Evolutionary conservation across 306 rosid species (phyloP).

Genomic region (Cicer chorassanicum): DNA sequence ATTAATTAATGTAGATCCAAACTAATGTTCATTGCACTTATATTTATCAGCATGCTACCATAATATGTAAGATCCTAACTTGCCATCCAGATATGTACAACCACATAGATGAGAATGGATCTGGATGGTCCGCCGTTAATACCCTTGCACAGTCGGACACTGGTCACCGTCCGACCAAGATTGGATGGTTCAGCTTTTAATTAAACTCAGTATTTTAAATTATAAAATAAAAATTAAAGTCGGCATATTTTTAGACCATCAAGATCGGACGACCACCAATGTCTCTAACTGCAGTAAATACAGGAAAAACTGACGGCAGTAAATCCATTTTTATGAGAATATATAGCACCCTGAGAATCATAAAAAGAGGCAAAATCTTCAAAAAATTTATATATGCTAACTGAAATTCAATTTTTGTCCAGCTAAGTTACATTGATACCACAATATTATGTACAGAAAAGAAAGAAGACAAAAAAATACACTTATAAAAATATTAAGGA

Average conservation of each 20-base stretch:
- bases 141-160: too few species aligned
- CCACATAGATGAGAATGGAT: neutral
- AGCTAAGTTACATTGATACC: neutral
- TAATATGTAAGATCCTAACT: neutral
- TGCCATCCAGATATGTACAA: conserved; percentile 17
- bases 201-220: too few species aligned
- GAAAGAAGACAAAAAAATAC: conserved; percentile 6
- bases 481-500: neutral
- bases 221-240: too few species aligned
- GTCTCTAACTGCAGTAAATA: too few species aligned
- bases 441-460: conserved; percentile 9
- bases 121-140: too few species aligned
- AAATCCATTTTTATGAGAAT: neutral
- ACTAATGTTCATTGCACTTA: neutral
- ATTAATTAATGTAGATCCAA: neutral
- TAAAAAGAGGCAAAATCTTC: neutral
- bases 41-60: neutral
- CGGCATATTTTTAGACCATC: too few species aligned
- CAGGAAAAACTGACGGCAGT: too few species aligned
- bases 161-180: too few species aligned
- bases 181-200: too few species aligned
- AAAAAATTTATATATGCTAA: neutral
- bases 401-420: neutral
- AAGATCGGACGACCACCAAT: too few species aligned
- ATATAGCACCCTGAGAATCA: conserved; percentile 11